Conservation (phyloP, 1,284 basidiomycete genomes). For the Heterobasidion parviporum region DNA sequence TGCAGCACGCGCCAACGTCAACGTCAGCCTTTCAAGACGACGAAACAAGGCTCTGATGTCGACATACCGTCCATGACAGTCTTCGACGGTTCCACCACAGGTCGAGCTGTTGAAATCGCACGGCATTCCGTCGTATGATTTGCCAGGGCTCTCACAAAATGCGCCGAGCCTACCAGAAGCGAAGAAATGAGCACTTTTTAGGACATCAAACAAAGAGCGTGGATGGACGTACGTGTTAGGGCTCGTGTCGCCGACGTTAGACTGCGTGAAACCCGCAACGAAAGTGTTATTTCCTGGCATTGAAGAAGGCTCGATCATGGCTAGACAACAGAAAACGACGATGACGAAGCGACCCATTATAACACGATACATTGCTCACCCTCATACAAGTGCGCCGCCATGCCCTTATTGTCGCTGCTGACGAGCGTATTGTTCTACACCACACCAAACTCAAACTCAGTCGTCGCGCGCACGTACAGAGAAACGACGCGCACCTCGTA, state of each 20-base stretch:
- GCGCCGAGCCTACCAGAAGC: conserved; percentile 45
- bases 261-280: conserved; percentile 70
- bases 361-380: conserved; percentile 24
- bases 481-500: conserved; percentile 43
- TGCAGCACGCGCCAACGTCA: conserved; percentile 16
- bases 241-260: conserved; percentile 74
- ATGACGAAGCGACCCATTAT: not conserved
- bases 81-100: conserved; percentile 58
- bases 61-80: conserved; percentile 64
- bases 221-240: conserved; percentile 58
- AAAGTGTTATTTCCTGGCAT: conserved; percentile 66
- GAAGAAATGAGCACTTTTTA: conserved; percentile 1
- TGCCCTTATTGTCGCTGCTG: conserved; percentile 75
- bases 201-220: not conserved
- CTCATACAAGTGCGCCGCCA: conserved; percentile 75
- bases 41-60: not conserved
- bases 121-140: conserved; percentile 54
- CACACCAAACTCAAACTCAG: not conserved
- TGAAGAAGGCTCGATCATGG: conserved; percentile 49
- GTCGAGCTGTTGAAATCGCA: conserved; percentile 66
- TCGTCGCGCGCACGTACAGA: not conserved
- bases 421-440: conserved; percentile 69
- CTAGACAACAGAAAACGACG: conserved; percentile 21
- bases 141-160: conserved; percentile 68
- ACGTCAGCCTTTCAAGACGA: not conserved